Conservation (phyloP, 495 filamentous ascomycete genomes). For the Penicillium antarcticum region DNA sequence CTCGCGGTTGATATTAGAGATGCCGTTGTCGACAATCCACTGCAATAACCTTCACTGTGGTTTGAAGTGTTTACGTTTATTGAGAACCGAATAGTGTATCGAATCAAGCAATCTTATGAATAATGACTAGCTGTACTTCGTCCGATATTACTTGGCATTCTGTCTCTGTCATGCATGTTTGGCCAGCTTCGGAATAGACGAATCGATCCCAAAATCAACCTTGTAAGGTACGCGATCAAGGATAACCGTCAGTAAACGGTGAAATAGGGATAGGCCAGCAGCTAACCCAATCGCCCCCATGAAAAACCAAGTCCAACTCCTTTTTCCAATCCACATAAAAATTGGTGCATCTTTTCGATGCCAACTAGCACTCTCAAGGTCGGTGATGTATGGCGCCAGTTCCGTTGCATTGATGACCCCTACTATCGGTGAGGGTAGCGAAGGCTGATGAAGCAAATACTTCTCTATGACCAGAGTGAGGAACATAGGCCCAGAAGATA, state of each 20-base stretch:
- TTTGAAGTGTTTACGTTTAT: not conserved
- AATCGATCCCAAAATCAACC: not conserved
- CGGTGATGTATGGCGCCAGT: not conserved
- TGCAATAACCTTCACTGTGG: not conserved
- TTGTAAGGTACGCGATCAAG: not conserved
- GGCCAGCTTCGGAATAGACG: not conserved
- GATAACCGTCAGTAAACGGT: not conserved
- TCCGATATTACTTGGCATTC: no score
- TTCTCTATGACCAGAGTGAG: slow-evolving; percentile 5
- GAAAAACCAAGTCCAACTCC: slow-evolving; percentile 5
- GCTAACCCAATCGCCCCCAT: not conserved
- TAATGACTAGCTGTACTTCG: not conserved
- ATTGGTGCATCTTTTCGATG: slow-evolving; percentile 3
- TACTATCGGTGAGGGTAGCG: not conserved
- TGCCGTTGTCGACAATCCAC: not conserved
- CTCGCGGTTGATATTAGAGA: slow-evolving; percentile 6
- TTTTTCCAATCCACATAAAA: slow-evolving; percentile 6
- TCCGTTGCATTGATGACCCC: slow-evolving; percentile 1
- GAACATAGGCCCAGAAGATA: slow-evolving; percentile 9
- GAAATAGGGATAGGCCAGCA: not conserved
- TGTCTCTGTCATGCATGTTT: not conserved
- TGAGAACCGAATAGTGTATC: not conserved
- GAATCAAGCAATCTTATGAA: not conserved
- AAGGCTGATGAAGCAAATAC: slow-evolving; percentile 3
- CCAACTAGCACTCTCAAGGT: slow-evolving; percentile 3